Evolutionary conservation across 2,329 filamentous ascomycete species (phyloP), one percentile per base, ranked within the genome.

Genomic region (Apiospora pterosperma): DNA sequence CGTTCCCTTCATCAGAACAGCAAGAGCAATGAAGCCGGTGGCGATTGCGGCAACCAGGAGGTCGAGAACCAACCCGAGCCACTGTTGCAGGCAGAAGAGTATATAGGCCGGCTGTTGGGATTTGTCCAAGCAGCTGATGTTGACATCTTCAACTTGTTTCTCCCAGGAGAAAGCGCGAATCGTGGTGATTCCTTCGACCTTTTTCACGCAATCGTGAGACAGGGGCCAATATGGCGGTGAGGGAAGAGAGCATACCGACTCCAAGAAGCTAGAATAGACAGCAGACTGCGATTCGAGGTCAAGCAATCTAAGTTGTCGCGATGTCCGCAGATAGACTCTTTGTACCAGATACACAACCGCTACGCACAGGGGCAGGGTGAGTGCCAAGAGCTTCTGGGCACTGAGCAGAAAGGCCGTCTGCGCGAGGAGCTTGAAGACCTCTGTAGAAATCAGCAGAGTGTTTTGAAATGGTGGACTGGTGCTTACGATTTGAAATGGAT

Each of bases 261-360:
- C 80, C 4, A 82, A 63, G 21, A 82, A 62, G 58, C 65, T 61
- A 16, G 61, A 64, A 41, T 11, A 10, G 11, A 77, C 74, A 0
- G 80, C 80, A 0, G 84, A 78, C 61, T 82, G 82, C 0, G 84
- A 79, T 67, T 88, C 84, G 0, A 88, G 76, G 60, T 88, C 85
- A 36, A 88, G 71, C 14, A 84, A 78, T 42, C 85, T 81, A 3
- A 88, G 74, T 68, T 88, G 86, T 0, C 85, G 80, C 0, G 85
- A 87, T 0, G 85, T 87, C 7, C 81, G 78, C 0, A 88, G 76
- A 65, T 86, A 87, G 36, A 82, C 72, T 55, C 79, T 83, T 64
- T 85, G 83, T 3, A 86, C 75, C 0, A 77, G 48, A 63, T 82
- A 85, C 2, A 84, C 71, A 0, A 79, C 67, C 3, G 72, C 65